Percentiles rank a stretch among this genome's conserved stretches.
phyloP scores from a whole-genome alignment of 2,329 filamentous ascomycete genomes.

The Beauveria sp. region DNA sequence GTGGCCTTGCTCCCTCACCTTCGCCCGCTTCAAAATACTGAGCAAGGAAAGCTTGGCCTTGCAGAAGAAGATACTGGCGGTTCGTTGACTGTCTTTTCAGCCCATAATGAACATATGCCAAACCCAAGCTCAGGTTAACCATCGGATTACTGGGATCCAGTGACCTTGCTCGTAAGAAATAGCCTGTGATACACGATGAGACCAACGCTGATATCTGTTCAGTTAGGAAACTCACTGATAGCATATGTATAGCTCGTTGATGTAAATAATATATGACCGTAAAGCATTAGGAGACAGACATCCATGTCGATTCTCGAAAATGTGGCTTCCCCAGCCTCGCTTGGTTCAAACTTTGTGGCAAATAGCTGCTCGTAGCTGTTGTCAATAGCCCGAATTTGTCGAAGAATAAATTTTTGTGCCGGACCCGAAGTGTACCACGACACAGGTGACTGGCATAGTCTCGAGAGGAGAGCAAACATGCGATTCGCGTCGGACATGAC shows the following conservation, averaged over 20 bases:
- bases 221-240: conserved; percentile 48
- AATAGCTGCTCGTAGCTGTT: conserved; percentile 24
- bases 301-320: conserved; percentile 46
- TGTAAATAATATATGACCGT: conserved; percentile 81
- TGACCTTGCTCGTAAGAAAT: conserved; percentile 72
- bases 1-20: conserved; percentile 9
- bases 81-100: conserved; percentile 88
- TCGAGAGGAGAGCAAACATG: conserved; percentile 71
- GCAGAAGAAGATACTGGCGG: conserved; percentile 76
- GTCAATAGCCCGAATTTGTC: conserved; percentile 90
- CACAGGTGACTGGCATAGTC: conserved; percentile 64
- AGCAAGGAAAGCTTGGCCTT: conserved; percentile 73
- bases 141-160: conserved; percentile 70
- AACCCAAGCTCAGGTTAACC: conserved; percentile 72
- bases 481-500: conserved; percentile 79
- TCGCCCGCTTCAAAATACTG: conserved; percentile 22
- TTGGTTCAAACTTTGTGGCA: conserved; percentile 19
- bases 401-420: conserved; percentile 82
- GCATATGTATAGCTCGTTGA: conserved; percentile 79
- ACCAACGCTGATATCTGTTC: not conserved
- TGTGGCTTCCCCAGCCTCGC: not conserved
- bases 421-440: conserved; percentile 74
- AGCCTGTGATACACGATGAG: conserved; percentile 40
- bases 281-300: conserved; percentile 74
- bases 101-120: conserved; percentile 81